These are phyloP conservation scores for Pelargonium citronellum DNA, from an alignment of 441 rosid species.

Conservation along the genomic window DNA sequence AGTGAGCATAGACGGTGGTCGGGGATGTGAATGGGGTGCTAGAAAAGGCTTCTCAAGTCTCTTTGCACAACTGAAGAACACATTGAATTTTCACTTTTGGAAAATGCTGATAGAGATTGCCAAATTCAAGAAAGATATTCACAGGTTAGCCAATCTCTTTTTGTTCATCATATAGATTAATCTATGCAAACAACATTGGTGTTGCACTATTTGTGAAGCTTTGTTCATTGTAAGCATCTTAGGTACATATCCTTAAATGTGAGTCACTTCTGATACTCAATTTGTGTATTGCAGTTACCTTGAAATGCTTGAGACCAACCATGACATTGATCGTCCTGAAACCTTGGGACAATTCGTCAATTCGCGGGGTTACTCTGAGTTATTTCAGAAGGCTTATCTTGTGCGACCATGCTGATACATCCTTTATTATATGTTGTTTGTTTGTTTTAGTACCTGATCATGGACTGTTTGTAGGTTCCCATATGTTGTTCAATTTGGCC, in stretches of 20 bases:
- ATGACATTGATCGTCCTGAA: constrained; percentile 47
- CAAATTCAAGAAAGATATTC: constrained; percentile 62
- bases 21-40: constrained; percentile 89
- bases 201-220: too few relatives aligned
- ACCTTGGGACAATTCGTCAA: constrained; percentile 62
- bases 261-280: too few relatives aligned
- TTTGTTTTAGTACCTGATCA: accelerated
- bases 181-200: too few relatives aligned
- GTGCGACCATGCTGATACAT: constrained; percentile 30
- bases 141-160: constrained; percentile 26
- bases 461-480: constrained; percentile 39
- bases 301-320: constrained; percentile 53
- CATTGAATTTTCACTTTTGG: constrained; percentile 61
- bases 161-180: too few relatives aligned
- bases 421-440: too few relatives aligned
- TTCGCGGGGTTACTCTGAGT: constrained; percentile 60
- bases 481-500: constrained; percentile 91
- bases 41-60: constrained; percentile 63
- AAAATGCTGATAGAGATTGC: constrained; percentile 65
- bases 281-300: constrained; percentile 40
- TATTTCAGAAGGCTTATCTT: constrained; percentile 79
- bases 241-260: too few relatives aligned
- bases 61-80: constrained; percentile 68
- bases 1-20: constrained; percentile 67
- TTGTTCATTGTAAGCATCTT: too few relatives aligned